These are phyloP conservation scores for Boletus reticulatus DNA, from an alignment of 768 basidiomycete species.

Conservation along the genomic window DNA sequence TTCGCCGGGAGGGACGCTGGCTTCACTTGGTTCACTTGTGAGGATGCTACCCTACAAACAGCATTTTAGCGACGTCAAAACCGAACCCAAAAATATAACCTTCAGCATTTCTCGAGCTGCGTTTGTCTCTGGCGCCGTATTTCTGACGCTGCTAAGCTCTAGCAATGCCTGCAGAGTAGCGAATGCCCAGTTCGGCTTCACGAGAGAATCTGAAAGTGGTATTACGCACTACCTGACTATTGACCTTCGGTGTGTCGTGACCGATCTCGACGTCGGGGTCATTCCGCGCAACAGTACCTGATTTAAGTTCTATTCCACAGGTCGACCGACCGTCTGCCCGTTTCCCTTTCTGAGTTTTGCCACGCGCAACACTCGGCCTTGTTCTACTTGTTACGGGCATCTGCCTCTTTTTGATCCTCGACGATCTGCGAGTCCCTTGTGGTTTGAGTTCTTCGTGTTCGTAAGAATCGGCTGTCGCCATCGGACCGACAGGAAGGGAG, in stretches of 20 bases:
- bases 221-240: constrained; percentile 8
- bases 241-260: not conserved
- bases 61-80: not conserved
- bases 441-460: constrained; percentile 25
- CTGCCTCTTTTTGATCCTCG: constrained; percentile 17
- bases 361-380: constrained; percentile 29
- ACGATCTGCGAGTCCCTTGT: constrained; percentile 15
- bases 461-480: constrained; percentile 29
- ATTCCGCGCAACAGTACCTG: not conserved
- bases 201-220: not conserved
- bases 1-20: constrained; percentile 21
- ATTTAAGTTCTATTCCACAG: not conserved
- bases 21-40: not conserved
- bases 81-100: constrained; percentile 12
- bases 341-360: constrained; percentile 10
- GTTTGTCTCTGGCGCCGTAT: not conserved
- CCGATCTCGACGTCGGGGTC: not conserved
- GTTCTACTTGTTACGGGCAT: not conserved
- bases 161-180: not conserved
- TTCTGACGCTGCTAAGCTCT: not conserved
- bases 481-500: constrained; percentile 27
- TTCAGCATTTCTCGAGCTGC: not conserved
- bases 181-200: not conserved
- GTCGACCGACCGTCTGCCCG: not conserved
- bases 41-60: constrained; percentile 5